Evolutionary conservation across 2,329 filamentous ascomycete genomes (phyloP), one percentile per base, ranked within the genome.

Genomic region (Colletotrichum viniferum): DNA sequence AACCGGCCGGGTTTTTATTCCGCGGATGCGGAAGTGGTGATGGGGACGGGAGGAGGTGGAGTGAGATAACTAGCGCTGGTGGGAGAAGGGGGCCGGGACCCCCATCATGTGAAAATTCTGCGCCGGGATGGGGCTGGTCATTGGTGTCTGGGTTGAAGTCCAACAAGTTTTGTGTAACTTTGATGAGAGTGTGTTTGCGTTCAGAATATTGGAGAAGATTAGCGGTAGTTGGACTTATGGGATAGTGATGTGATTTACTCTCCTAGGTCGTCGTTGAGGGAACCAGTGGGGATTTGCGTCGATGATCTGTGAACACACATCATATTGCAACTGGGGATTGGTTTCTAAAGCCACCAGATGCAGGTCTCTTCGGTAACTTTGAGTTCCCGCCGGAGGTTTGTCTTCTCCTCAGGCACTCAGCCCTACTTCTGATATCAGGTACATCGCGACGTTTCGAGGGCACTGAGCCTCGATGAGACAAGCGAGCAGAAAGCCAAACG

Each of bases 1-100:
- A 85, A 75, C 73, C 73, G 73, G 73, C 73, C 73, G 3, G 18
- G n/a, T 52, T 10, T 7, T 32, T 61, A 1, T 9, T 43, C 34
- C 55, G 32, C 6, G 3, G n/a, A 21, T 43, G 1, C 13, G 24
- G 43, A 56, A 12, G 26, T 34, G 12, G 5, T 26, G 64, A 67
- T 58, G 64, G n/a, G 9, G n/a, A 64, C n/a, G 24, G 6, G 4
- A 10, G 55, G 24, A 18, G 55, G 55, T 58, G 21, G 21, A 28
- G 55, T 52, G 24, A 14, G 21, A 26, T 28, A 26, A 58, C 18
- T 28, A 58, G 55, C 21, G 24, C 26, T 26, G 24, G 55, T 26
- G 1, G 55, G 21, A 48, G 36, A 48, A 0, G 43, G 43, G 5
- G 7, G 10, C 43, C 43, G 34, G 36, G 38, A 43, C 10, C 43